Conservation (phyloP, 2,329 filamentous ascomycete genomes). For the Dactylella cylindrospora region DNA sequence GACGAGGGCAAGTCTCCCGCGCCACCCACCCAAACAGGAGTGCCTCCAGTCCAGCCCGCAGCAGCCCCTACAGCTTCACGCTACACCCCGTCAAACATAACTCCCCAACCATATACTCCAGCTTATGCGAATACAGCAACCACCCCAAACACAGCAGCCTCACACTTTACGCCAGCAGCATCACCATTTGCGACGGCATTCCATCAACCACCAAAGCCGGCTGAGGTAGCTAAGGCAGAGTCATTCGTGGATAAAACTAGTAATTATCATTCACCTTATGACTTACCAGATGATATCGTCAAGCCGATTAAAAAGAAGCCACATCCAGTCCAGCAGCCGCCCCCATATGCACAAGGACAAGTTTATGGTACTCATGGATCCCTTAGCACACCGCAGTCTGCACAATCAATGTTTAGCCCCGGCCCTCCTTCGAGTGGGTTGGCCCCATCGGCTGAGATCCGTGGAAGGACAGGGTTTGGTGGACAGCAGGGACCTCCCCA, state of each 20-base stretch:
- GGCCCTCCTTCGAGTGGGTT: slow-evolving; percentile 19
- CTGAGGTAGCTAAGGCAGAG: slow-evolving; percentile 61
- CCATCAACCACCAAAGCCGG: slow-evolving; percentile 54
- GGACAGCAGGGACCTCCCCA: slow-evolving; percentile 13
- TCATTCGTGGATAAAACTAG: slow-evolving; percentile 93
- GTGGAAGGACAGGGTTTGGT: slow-evolving; percentile 22
- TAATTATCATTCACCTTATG: slow-evolving; percentile 91
- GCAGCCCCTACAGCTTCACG: slow-evolving; percentile 45
- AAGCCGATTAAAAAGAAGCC: slow-evolving; percentile 66
- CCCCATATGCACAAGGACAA: slow-evolving; percentile 7
- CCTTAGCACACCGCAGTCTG: slow-evolving; percentile 10
- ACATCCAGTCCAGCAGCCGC: slow-evolving; percentile 54
- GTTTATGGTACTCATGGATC: slow-evolving; percentile 9
- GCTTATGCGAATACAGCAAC: slow-evolving; percentile 43
- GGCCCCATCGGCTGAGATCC: slow-evolving; percentile 29
- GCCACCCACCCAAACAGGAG: slow-evolving; percentile 45
- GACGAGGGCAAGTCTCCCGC: slow-evolving; percentile 53
- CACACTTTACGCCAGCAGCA: slow-evolving; percentile 47
- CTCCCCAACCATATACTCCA: slow-evolving; percentile 50
- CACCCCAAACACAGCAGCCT: slow-evolving; percentile 46
- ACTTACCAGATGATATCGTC: slow-evolving; percentile 85
- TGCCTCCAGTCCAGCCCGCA: slow-evolving; percentile 48
- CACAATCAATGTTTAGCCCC: slow-evolving; percentile 20
- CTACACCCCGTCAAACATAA: slow-evolving; percentile 47
- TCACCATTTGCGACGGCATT: slow-evolving; percentile 46